Percentiles rank a stretch among this genome's conserved stretches.
Evolutionary conservation across 805 yeast species (phyloP).

Genomic region (Ogataea ramenticola): DNA sequence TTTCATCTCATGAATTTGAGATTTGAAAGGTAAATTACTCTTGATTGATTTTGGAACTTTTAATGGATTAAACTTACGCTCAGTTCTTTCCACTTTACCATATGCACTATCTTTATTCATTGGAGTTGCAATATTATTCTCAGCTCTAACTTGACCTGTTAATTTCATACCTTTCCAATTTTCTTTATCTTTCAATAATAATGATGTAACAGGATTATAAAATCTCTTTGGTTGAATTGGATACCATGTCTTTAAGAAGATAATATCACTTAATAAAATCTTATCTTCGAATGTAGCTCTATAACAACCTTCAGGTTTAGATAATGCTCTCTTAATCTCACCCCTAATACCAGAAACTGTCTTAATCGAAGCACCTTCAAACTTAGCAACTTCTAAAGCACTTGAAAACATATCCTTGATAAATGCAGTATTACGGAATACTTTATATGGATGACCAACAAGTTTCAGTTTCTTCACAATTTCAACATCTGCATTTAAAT

Average conservation of each 20-base stretch:
- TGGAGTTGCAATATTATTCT: slow-evolving; percentile 57
- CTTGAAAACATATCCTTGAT: slow-evolving; percentile 94
- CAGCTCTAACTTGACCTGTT: slow-evolving; percentile 91
- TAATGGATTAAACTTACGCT: slow-evolving; percentile 81
- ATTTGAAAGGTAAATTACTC: slow-evolving; percentile 78
- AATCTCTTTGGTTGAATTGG: slow-evolving; percentile 86
- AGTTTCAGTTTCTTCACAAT: slow-evolving; percentile 93
- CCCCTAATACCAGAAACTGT: slow-evolving; percentile 98
- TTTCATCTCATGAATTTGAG: slow-evolving; percentile 83
- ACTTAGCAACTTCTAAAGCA: slow-evolving; percentile 90
- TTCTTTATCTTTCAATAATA: slow-evolving; percentile 64
- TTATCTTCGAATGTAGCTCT: slow-evolving; percentile 98
- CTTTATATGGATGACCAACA: slow-evolving; percentile 91
- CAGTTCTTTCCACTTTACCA: slow-evolving; percentile 72
- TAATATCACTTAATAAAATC: slow-evolving; percentile 80
- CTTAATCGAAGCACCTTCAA: slow-evolving; percentile 95
- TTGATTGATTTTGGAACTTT: slow-evolving; percentile 78
- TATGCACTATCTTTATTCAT: slow-evolving; percentile 41
- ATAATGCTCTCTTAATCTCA: slow-evolving; percentile 89
- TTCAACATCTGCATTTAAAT: slow-evolving; percentile 81
- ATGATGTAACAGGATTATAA: slow-evolving; percentile 93
- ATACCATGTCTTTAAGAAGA: slow-evolving; percentile 92
- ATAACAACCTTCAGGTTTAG: slow-evolving; percentile 91
- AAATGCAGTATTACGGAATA: slow-evolving; percentile 94
- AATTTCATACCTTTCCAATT: slow-evolving; percentile 97